Evolutionary conservation across 169 alveolate species (phyloP).

Genomic region (Blepharisma undulans): DNA sequence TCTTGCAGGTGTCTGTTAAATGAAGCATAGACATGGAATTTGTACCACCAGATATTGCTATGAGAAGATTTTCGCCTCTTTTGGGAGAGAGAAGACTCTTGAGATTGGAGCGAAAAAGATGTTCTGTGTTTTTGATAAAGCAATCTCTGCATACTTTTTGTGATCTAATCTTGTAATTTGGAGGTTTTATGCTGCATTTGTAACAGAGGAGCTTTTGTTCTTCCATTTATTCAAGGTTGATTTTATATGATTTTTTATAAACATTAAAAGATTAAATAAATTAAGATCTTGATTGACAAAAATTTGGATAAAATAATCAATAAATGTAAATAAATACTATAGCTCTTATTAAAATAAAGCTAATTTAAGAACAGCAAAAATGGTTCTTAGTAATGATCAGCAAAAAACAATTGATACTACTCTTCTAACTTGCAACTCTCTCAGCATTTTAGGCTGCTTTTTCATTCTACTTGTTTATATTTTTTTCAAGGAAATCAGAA

Average conservation of each 20-base stretch:
- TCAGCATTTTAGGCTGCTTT: background rate
- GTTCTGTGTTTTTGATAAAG: conserved; percentile 25
- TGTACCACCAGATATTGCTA: conserved; percentile 8
- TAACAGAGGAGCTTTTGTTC: background rate
- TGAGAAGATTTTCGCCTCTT: conserved; percentile 1
- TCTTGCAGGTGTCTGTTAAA: conserved; percentile 24
- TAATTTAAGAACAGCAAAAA: no score
- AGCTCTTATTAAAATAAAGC: no score
- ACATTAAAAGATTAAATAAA: no score
- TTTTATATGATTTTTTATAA: no score
- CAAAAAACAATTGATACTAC: background rate
- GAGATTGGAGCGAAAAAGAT: background rate
- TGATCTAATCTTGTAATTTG: background rate
- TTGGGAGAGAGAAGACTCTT: background rate
- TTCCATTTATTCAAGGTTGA: background rate
- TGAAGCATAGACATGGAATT: conserved; percentile 7
- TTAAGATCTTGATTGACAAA: no score
- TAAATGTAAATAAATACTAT: no score
- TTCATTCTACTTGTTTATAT: background rate
- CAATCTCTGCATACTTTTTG: conserved; percentile 13
- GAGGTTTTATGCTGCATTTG: background rate
- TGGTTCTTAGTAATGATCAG: background rate
- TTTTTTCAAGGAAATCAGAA: background rate
- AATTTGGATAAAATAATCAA: no score
- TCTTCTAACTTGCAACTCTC: background rate